Evolutionary conservation across 2,329 filamentous ascomycete species (phyloP).

Genomic region (Rugonectria rugulosa): DNA sequence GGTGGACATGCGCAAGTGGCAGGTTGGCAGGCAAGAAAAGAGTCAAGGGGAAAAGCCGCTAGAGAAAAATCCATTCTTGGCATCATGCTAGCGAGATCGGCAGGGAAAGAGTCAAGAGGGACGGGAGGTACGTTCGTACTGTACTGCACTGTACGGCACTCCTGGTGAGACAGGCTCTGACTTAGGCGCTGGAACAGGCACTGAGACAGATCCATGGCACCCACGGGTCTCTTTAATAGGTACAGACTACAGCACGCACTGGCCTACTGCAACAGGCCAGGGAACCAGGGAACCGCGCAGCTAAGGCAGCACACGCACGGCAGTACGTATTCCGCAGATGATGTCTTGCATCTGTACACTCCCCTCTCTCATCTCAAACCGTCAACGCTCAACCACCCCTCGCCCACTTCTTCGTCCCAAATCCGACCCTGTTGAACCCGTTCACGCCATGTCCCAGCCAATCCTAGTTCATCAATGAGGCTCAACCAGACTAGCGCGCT

Average conservation of each 20-base stretch:
- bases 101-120: neutral
- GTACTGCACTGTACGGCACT: too few relatives aligned
- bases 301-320: too few relatives aligned
- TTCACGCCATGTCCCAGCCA: slow-evolving; percentile 30
- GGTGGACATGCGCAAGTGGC: too few relatives aligned
- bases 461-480: slow-evolving; percentile 21
- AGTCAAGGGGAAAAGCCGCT: slow-evolving; percentile 21
- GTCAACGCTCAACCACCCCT: slow-evolving; percentile 9
- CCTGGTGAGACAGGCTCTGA: too few relatives aligned
- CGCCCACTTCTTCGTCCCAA: slow-evolving; percentile 13
- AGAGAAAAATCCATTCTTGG: slow-evolving; percentile 12
- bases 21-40: slow-evolving; percentile 5
- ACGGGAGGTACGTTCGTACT: too few relatives aligned
- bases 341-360: slow-evolving; percentile 7
- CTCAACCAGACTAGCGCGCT: slow-evolving; percentile 1
- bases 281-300: too few relatives aligned
- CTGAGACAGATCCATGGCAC: too few relatives aligned
- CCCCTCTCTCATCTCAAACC: slow-evolving; percentile 5
- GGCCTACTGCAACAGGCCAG: too few relatives aligned
- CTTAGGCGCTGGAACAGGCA: too few relatives aligned
- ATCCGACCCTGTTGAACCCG: slow-evolving; percentile 17
- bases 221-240: too few relatives aligned
- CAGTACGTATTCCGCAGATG: too few relatives aligned
- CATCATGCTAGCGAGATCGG: slow-evolving; percentile 11
- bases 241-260: too few relatives aligned